Percentiles rank a stretch among this genome's conserved stretches.
Evolutionary conservation across 441 rosid genomes (phyloP).

Genomic region (Pelargonium cotyledonis): DNA sequence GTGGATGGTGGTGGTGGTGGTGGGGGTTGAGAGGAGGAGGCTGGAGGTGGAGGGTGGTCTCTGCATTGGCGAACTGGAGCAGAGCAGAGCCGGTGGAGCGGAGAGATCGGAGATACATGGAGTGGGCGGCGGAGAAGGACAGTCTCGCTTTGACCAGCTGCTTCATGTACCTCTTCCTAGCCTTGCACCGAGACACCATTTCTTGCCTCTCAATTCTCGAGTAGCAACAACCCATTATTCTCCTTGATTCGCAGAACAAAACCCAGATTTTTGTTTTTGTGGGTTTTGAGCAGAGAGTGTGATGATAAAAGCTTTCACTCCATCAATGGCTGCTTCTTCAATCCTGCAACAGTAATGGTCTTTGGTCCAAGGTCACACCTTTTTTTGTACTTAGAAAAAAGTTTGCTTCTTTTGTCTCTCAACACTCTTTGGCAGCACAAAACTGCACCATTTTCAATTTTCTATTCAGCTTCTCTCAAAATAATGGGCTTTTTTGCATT

Average conservation of each 20-base stretch:
- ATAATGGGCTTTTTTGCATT: no score
- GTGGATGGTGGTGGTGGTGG: slow-evolving; percentile 30
- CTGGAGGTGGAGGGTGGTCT: slow-evolving; percentile 60
- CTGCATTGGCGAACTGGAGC: slow-evolving; percentile 62
- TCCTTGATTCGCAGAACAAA: slow-evolving; percentile 8
- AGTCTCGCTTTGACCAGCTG: slow-evolving; percentile 77
- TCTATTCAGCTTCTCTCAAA: background rate
- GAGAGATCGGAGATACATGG: slow-evolving; percentile 81
- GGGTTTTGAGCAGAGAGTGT: slow-evolving; percentile 2
- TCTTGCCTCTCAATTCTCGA: slow-evolving; percentile 77
- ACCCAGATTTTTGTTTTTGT: background rate
- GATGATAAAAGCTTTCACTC: background rate
- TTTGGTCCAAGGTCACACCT: background rate
- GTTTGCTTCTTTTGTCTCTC: background rate
- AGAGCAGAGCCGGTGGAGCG: slow-evolving; percentile 79
- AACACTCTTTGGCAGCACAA: background rate
- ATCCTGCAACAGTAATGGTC: background rate
- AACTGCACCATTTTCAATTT: background rate
- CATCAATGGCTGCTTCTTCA: no score
- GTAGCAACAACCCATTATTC: slow-evolving; percentile 74
- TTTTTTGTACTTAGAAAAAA: background rate
- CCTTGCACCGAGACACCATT: slow-evolving; percentile 78
- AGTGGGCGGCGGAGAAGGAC: slow-evolving; percentile 66
- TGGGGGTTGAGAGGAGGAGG: slow-evolving; percentile 25
- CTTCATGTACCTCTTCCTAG: slow-evolving; percentile 79